Evolutionary conservation across 2,329 filamentous ascomycete genomes (phyloP).

Genomic region (Fusarium sororula): DNA sequence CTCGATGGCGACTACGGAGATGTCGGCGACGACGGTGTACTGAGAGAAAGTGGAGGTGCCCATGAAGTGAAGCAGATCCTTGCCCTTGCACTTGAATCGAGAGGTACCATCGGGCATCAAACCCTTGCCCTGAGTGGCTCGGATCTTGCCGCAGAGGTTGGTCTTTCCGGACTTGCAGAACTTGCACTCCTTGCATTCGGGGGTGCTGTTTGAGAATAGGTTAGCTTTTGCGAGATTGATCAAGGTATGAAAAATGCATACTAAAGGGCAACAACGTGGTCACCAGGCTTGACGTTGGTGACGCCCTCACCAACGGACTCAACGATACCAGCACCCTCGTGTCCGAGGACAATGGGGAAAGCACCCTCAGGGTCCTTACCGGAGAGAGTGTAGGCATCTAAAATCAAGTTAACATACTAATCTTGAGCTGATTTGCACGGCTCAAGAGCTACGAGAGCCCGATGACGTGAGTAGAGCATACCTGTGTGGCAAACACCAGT

Average conservation of each 20-base stretch:
- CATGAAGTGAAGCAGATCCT: constrained; percentile 98
- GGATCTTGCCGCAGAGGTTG: constrained; percentile 98
- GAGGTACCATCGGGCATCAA: constrained; percentile 97
- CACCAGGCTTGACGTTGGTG: constrained; percentile 91
- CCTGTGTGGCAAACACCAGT: constrained; percentile 99
- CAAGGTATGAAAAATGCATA: constrained; percentile 52
- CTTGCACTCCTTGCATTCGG: constrained; percentile 97
- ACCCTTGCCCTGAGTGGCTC: constrained; percentile 93
- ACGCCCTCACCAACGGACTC: constrained; percentile 96
- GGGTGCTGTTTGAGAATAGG: constrained; percentile 69
- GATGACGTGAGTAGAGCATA: constrained; percentile 51
- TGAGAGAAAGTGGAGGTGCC: constrained; percentile 98
- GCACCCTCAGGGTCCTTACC: constrained; percentile 97
- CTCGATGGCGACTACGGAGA: constrained; percentile 95
- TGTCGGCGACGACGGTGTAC: constrained; percentile 98
- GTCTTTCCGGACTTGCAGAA: constrained; percentile 99
- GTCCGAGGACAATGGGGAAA: constrained; percentile 88
- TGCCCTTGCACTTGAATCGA: constrained; percentile 93
- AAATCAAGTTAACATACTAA: constrained; percentile 21
- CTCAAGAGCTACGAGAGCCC: not conserved
- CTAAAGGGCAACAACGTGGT: constrained; percentile 91
- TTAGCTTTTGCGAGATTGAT: not conserved
- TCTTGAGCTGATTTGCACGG: not conserved
- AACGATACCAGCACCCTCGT: constrained; percentile 91
- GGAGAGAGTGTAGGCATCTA: constrained; percentile 92